These are phyloP conservation scores for Ocimum tenuiflorum DNA, from an alignment of 257 asterid species.

Conservation along the genomic window DNA sequence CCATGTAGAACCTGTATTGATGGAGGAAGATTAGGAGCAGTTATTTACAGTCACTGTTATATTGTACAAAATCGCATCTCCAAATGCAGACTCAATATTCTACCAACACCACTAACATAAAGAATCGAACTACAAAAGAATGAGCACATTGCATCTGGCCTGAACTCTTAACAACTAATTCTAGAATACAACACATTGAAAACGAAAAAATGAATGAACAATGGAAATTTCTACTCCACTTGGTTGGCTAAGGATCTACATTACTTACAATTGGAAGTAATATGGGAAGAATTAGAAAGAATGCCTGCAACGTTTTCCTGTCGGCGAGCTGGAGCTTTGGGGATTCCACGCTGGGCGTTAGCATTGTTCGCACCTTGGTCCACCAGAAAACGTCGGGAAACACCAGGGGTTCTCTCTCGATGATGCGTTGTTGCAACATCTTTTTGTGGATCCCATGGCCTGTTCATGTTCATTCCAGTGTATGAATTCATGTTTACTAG, in stretches of 20 bases:
- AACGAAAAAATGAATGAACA: slow-evolving; percentile 14
- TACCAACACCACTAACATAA: not conserved
- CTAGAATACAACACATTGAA: slow-evolving; percentile 26
- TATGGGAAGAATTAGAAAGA: slow-evolving; percentile 19
- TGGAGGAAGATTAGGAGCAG: not conserved
- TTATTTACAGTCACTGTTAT: not conserved
- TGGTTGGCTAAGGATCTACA: slow-evolving; percentile 16
- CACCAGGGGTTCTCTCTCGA: slow-evolving; percentile 18
- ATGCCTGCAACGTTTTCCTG: slow-evolving; percentile 15
- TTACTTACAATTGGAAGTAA: slow-evolving; percentile 22
- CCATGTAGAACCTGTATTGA: not conserved
- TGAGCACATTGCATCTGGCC: slow-evolving; percentile 9
- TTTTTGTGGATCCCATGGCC: slow-evolving; percentile 29
- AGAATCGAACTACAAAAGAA: slow-evolving; percentile 14
- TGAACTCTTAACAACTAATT: slow-evolving; percentile 11
- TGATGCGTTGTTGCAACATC: slow-evolving; percentile 21
- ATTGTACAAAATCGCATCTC: not conserved
- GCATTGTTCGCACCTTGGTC: too few species aligned
- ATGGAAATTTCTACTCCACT: slow-evolving; percentile 1
- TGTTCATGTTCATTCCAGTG: slow-evolving; percentile 25
- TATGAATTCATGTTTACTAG: slow-evolving; percentile 25
- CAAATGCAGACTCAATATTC: not conserved
- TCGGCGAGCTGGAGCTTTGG: too few species aligned
- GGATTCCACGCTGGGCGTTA: too few species aligned
- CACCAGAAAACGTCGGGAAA: slow-evolving; percentile 20